phyloP scores from a whole-genome alignment of 2,329 filamentous ascomycete genomes.

The Alternaria conjuncta region DNA sequence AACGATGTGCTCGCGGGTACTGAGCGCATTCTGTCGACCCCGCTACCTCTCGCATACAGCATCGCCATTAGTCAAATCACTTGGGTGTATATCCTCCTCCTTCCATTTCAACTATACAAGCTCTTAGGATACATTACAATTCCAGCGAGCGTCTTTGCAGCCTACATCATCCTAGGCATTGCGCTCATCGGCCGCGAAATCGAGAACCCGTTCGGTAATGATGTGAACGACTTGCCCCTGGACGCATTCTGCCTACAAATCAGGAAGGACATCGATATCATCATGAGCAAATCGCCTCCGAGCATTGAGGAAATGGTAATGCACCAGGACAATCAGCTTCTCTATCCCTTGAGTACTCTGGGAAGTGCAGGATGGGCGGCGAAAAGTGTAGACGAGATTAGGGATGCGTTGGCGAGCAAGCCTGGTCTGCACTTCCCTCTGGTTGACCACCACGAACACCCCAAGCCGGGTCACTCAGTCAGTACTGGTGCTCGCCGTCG shows the following conservation, averaged over 20 bases:
- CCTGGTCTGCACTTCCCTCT: constrained; percentile 22
- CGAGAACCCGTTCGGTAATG: constrained; percentile 83
- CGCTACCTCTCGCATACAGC: constrained; percentile 80
- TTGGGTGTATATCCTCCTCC: constrained; percentile 78
- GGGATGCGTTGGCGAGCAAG: constrained; percentile 50
- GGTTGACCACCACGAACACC: constrained; percentile 16
- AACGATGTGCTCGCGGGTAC: constrained; percentile 75
- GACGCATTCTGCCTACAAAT: constrained; percentile 79
- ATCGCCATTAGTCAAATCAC: constrained; percentile 87
- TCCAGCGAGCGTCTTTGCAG: constrained; percentile 71
- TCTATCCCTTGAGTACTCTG: constrained; percentile 60
- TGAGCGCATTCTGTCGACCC: constrained; percentile 81
- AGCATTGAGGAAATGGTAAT: constrained; percentile 56
- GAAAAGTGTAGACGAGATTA: constrained; percentile 49
- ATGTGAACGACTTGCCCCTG: constrained; percentile 73
- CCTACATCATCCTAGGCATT: constrained; percentile 84
- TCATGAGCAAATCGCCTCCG: constrained; percentile 54
- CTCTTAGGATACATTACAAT: constrained; percentile 75
- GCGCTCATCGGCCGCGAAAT: constrained; percentile 79
- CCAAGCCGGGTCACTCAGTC: constrained; percentile 8
- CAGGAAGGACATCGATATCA: constrained; percentile 74
- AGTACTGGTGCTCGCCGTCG: not conserved
- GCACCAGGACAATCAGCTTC: constrained; percentile 56
- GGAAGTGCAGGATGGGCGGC: constrained; percentile 45
- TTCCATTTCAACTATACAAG: constrained; percentile 78